Conservation (phyloP, 1,284 basidiomycete species). For the Sphagnurus paluster region DNA sequence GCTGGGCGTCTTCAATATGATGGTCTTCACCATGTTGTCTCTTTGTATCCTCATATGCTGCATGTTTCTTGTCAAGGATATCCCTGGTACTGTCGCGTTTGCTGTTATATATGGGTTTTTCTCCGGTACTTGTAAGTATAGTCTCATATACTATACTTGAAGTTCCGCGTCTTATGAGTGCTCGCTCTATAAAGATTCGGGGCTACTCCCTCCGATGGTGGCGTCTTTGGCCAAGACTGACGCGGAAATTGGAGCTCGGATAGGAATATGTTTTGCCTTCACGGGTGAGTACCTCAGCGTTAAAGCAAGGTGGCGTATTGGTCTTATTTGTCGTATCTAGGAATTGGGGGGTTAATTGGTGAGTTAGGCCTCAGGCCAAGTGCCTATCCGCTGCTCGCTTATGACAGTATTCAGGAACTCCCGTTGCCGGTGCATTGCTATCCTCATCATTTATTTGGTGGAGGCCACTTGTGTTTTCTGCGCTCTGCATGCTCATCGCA, state of each 20-base stretch:
- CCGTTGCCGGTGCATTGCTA: slow-evolving; percentile 29
- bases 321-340: slow-evolving; percentile 18
- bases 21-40: slow-evolving; percentile 34
- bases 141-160: not conserved
- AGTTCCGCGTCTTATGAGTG: not conserved
- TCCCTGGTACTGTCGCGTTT: slow-evolving; percentile 42
- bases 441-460: slow-evolving; percentile 21
- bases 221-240: slow-evolving; percentile 35
- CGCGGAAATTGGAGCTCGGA: slow-evolving; percentile 40
- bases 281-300: slow-evolving; percentile 28
- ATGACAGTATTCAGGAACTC: slow-evolving; percentile 24
- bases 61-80: slow-evolving; percentile 40
- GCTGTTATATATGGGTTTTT: too few species aligned
- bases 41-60: slow-evolving; percentile 39
- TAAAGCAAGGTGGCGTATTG: not conserved
- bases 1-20: slow-evolving; percentile 41
- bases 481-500: slow-evolving; percentile 23
- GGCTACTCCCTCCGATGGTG: slow-evolving; percentile 33
- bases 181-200: slow-evolving; percentile 27
- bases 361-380: slow-evolving; percentile 6
- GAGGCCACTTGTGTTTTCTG: slow-evolving; percentile 13
- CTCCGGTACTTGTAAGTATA: slow-evolving; percentile 41
- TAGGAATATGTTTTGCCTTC: slow-evolving; percentile 41
- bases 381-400: too few species aligned
- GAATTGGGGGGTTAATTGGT: slow-evolving; percentile 40